Conservation (phyloP, 352 stramenopile species). For the Globisporangium radiosum region DNA sequence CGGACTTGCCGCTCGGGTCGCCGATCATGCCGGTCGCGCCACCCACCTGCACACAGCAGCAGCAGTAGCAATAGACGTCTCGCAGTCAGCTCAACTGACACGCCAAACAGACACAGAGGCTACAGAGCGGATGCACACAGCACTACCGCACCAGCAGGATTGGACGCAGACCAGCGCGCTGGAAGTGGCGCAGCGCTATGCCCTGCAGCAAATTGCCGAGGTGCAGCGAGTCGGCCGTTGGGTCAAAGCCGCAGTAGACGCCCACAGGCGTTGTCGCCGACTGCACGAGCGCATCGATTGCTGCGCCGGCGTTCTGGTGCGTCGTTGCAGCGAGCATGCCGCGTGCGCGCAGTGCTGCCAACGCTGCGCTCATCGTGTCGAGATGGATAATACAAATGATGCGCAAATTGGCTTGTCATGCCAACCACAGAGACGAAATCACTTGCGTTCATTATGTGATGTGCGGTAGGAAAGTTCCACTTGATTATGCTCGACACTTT, state of each 20-base stretch:
- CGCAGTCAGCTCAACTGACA: not conserved
- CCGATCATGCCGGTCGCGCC: slow-evolving; percentile 93
- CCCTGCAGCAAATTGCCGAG: slow-evolving; percentile 86
- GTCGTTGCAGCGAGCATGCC: slow-evolving; percentile 74
- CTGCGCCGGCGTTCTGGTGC: slow-evolving; percentile 42
- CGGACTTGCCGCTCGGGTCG: slow-evolving; percentile 97
- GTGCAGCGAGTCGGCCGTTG: slow-evolving; percentile 89
- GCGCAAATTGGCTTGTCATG: not conserved
- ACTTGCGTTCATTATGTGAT: not conserved
- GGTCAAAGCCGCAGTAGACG: slow-evolving; percentile 90
- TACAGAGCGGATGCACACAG: not conserved
- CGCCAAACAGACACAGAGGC: no score
- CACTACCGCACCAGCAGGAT: slow-evolving; percentile 65
- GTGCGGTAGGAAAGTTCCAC: not conserved
- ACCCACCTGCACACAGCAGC: slow-evolving; percentile 27
- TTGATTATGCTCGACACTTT: not conserved
- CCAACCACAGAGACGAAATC: not conserved
- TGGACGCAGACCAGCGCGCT: slow-evolving; percentile 80
- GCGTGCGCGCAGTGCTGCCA: slow-evolving; percentile 51
- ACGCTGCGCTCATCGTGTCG: slow-evolving; percentile 60
- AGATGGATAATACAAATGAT: not conserved
- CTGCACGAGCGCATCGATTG: slow-evolving; percentile 48
- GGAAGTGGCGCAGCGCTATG: slow-evolving; percentile 85
- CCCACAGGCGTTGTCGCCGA: slow-evolving; percentile 17
- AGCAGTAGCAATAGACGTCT: not conserved